Percentiles rank a stretch among this genome's conserved stretches.
phyloP scores from a whole-genome alignment of 768 basidiomycete species.

The Podaxis sp. region DNA sequence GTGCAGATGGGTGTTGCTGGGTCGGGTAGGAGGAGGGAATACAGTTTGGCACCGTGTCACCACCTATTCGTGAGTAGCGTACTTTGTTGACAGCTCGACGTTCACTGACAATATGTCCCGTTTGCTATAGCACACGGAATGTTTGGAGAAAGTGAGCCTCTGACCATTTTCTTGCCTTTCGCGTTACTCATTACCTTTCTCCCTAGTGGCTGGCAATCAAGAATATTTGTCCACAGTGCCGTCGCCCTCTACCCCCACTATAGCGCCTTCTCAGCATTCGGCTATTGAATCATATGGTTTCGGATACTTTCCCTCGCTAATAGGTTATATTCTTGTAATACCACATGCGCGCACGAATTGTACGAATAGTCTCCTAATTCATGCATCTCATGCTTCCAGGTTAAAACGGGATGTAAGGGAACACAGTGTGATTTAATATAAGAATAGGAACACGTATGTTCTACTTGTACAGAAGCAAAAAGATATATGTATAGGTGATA shows the following conservation, averaged over 20 bases:
- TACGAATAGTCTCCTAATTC: background rate
- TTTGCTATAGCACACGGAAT: slow-evolving; percentile 70
- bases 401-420: background rate
- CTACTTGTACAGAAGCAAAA: slow-evolving; percentile 2
- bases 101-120: background rate
- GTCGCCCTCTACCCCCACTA: slow-evolving; percentile 77
- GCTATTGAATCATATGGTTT: background rate
- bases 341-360: background rate
- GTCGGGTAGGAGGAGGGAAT: slow-evolving; percentile 55
- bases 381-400: background rate
- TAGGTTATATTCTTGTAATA: slow-evolving; percentile 10
- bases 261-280: slow-evolving; percentile 29
- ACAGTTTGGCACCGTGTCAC: slow-evolving; percentile 86
- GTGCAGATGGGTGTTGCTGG: slow-evolving; percentile 43
- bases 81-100: background rate
- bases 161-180: background rate
- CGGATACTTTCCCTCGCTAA: background rate
- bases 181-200: slow-evolving; percentile 15
- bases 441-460: background rate
- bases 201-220: slow-evolving; percentile 73
- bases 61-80: slow-evolving; percentile 74
- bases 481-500: background rate
- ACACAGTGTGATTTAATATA: background rate
- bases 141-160: slow-evolving; percentile 67
- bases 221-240: slow-evolving; percentile 94